These are phyloP conservation scores for Lentinus polychrous DNA, from an alignment of 1,284 basidiomycete species.

Conservation along the genomic window DNA sequence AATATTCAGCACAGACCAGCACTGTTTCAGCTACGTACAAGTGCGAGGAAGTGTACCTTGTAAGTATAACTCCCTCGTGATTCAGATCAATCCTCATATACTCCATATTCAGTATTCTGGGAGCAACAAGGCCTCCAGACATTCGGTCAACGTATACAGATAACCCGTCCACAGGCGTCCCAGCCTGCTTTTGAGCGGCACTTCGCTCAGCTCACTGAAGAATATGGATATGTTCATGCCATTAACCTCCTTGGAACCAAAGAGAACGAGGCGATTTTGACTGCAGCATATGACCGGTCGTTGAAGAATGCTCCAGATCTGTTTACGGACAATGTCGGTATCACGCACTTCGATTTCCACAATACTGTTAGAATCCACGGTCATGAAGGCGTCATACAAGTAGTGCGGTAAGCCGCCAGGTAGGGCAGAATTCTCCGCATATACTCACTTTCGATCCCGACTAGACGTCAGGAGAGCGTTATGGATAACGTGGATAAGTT, in stretches of 20 bases:
- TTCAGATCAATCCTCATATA: constrained; percentile 6
- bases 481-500: constrained; percentile 69
- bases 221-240: constrained; percentile 78
- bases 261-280: constrained; percentile 87
- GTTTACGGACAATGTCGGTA: constrained; percentile 52
- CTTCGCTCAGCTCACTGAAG: constrained; percentile 78
- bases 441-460: neutral
- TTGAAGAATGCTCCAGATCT: constrained; percentile 54
- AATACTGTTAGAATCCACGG: constrained; percentile 76
- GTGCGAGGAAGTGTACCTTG: constrained; percentile 90
- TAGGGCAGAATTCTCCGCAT: constrained; percentile 1
- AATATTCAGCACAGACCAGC: constrained; percentile 77
- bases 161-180: constrained; percentile 91
- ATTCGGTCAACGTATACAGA: constrained; percentile 86
- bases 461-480: constrained; percentile 57
- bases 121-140: constrained; percentile 93
- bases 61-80: constrained; percentile 35
- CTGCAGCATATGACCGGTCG: constrained; percentile 77
- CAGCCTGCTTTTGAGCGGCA: constrained; percentile 96
- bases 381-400: constrained; percentile 79
- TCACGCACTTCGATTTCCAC: constrained; percentile 96
- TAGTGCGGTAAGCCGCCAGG: constrained; percentile 51
- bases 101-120: constrained; percentile 82
- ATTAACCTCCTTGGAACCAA: constrained; percentile 86
- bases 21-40: constrained; percentile 88